Base-by-base conservation (phyloP, 2,329 filamentous ascomycete genomes). In the Fusarium protoensiforme region DNA sequence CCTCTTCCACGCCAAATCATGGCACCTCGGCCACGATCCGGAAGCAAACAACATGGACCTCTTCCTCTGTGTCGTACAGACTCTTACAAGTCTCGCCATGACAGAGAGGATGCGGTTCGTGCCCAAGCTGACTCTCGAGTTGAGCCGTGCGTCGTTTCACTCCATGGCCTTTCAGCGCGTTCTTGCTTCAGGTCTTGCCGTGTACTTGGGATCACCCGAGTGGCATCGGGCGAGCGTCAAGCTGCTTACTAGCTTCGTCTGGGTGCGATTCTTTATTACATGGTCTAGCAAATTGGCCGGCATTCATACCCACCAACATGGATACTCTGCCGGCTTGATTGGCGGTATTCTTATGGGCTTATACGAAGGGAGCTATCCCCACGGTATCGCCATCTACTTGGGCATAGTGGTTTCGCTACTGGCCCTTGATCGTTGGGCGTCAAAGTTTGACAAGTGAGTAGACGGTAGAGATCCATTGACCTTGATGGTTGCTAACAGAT, bases 171-270 rank as follows among this genome's bases (percentile, higher is more conserved):
- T 63, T 6, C 36, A 43, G 27, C 46, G 60, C 6, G 18, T 63
- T 7, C 24, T 63, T 9, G 60, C 60, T 11, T 54, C 46, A 3
- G 46, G 60, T 14, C 35, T 63, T 7, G 46, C 46, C 9, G 9
- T 41, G 14, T 63, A 63, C 27, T 18, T 41, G 8, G 60, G 36
- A 13, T 63, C 48, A 14, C 8, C 60, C 1, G 24, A 16, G 20
- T 63, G 60, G 60, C 36, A 63, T 36, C 33, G 36, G 13, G 60
- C 60, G 33, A 63, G 48, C 36, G n/a, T 63, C 33, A 63, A 63
- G 29, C 20, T 56, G 16, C 46, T 63, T 36, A 18, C 31, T 10
- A 56, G 16, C n/a, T 63, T 63, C 10, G 8, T 63, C n/a, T 63
- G 60, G 60, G 46, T 43, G 13, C 46, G 60, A 14, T 18, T 56